Percentiles rank a stretch among this genome's conserved stretches.
These are phyloP conservation scores for Tuber umbilicatum DNA, from an alignment of 495 filamentous ascomycete species.

Conservation along the genomic window DNA sequence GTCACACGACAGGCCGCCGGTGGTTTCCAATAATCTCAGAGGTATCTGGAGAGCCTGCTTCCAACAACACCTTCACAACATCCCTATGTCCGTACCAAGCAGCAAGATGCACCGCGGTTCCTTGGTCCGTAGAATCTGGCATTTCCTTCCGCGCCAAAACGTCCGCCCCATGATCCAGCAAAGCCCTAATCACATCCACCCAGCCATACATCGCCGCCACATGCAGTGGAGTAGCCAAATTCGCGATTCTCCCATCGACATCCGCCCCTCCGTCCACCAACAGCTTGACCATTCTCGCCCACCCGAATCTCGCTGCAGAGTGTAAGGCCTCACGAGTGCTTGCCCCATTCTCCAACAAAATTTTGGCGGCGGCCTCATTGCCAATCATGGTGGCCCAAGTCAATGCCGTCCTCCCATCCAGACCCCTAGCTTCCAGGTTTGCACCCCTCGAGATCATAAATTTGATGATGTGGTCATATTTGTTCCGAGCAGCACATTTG, in stretches of 20 bases:
- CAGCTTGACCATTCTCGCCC: constrained; percentile 7
- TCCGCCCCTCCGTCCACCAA: constrained; percentile 16
- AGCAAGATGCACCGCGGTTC: not conserved
- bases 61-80: constrained; percentile 2
- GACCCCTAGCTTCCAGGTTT: not conserved
- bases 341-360: constrained; percentile 12
- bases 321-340: not conserved
- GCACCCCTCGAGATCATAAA: constrained; percentile 3
- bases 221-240: constrained; percentile 12
- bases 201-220: constrained; percentile 18
- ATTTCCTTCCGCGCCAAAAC: constrained; percentile 2
- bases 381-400: not conserved
- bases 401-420: not conserved
- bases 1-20: not conserved
- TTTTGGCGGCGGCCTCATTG: not conserved
- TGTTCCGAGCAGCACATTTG: constrained; percentile 1
- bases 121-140: not conserved
- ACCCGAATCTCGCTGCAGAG: not conserved
- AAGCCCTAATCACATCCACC: constrained; percentile 12
- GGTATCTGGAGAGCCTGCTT: not conserved
- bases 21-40: not conserved
- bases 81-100: constrained; percentile 3
- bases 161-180: constrained; percentile 22
- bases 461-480: not conserved
- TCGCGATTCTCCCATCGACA: not conserved